phyloP scores from a whole-genome alignment of 2,329 filamentous ascomycete genomes.

The Akanthomyces uredinophilus region DNA sequence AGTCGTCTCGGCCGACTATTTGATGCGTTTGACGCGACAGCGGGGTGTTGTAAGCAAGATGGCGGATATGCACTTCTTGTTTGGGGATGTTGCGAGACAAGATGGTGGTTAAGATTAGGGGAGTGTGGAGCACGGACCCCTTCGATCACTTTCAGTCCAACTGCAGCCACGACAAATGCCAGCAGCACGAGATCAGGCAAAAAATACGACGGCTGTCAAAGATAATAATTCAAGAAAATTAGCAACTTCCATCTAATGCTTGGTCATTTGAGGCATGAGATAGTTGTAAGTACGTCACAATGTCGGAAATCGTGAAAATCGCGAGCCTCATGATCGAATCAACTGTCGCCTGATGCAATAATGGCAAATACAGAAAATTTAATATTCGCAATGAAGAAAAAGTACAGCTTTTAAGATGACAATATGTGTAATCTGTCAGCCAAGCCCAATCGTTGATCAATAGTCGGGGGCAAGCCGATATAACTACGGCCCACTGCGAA shows the following conservation, averaged over 20 bases:
- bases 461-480: not conserved
- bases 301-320: no score
- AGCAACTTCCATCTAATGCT: no score
- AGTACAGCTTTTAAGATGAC: no score
- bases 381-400: no score
- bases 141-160: not conserved
- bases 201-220: not conserved
- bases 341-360: no score
- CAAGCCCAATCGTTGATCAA: not conserved
- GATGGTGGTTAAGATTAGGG: conserved; percentile 1
- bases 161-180: not conserved
- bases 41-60: not conserved
- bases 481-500: not conserved
- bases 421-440: no score
- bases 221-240: no score
- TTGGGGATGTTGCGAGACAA: not conserved
- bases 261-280: not conserved
- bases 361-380: no score
- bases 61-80: not conserved
- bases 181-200: not conserved
- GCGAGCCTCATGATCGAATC: no score
- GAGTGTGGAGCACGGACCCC: conserved; percentile 11
- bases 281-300: not conserved
- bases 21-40: not conserved
- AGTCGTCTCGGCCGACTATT: not conserved